A percentile compares a stretch with the other conserved stretches of the same genome.
Evolutionary conservation across 2,329 filamentous ascomycete species (phyloP).

Genomic region (Nigrograna mackinnonii): DNA sequence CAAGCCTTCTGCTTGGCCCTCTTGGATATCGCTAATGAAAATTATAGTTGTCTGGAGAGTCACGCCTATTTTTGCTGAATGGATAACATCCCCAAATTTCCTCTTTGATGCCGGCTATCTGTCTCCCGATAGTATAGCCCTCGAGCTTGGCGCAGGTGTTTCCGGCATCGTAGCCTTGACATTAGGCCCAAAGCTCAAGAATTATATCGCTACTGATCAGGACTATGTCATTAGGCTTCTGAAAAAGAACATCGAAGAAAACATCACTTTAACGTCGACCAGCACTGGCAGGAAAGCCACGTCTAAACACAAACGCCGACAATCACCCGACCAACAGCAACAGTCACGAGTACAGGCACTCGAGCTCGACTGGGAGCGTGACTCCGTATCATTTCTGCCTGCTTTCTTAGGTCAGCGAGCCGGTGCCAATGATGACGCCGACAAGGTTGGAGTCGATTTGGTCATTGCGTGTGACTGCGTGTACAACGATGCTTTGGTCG

Average conservation of each 20-base stretch:
- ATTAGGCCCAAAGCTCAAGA: constrained; percentile 62
- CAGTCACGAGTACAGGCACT: constrained; percentile 57
- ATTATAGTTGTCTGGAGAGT: constrained; percentile 83
- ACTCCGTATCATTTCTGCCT: constrained; percentile 49
- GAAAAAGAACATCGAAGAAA: constrained; percentile 74
- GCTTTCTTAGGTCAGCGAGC: constrained; percentile 53
- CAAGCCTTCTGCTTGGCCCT: constrained; percentile 22
- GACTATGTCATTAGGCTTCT: constrained; percentile 78
- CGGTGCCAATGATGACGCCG: constrained; percentile 30
- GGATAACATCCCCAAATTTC: constrained; percentile 71
- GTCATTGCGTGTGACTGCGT: constrained; percentile 91
- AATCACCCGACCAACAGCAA: not conserved
- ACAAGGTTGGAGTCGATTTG: constrained; percentile 70
- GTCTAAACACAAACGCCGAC: constrained; percentile 15
- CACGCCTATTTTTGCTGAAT: constrained; percentile 79
- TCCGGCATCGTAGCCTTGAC: constrained; percentile 77
- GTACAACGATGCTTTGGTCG: constrained; percentile 86
- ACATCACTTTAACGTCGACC: constrained; percentile 37
- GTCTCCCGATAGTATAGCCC: constrained; percentile 58
- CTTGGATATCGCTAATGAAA: constrained; percentile 22
- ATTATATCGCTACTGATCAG: constrained; percentile 86
- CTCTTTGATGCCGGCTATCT: constrained; percentile 64
- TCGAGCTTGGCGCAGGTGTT: constrained; percentile 90
- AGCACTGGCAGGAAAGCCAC: constrained; percentile 9
- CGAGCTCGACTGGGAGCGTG: constrained; percentile 80